A percentile compares a stretch with the other conserved stretches of the same genome.
These are phyloP conservation scores for Suhomyces tanzawaensis DNA, from an alignment of 805 yeast genomes.

Conservation along the genomic window DNA sequence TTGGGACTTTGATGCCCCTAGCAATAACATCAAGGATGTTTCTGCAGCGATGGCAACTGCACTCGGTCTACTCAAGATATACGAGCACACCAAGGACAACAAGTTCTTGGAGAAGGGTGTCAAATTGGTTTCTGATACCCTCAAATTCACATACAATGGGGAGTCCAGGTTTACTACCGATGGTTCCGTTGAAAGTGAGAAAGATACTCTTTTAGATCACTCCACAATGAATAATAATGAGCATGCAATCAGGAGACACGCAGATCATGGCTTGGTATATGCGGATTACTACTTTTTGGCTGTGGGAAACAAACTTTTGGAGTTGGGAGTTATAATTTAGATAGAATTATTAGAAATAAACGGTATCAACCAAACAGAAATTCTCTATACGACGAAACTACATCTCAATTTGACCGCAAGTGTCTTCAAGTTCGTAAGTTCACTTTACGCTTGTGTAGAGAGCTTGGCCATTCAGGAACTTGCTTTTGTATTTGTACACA, in stretches of 20 bases:
- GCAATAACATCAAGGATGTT: constrained; percentile 18
- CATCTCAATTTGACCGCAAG: no score
- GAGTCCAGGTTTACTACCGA: constrained; percentile 6
- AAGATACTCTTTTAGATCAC: constrained; percentile 21
- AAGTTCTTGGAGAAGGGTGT: constrained; percentile 16
- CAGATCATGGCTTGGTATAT: constrained; percentile 27
- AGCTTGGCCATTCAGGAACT: no score
- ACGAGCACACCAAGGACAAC: constrained; percentile 13
- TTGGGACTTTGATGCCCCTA: constrained; percentile 30
- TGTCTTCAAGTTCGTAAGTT: no score
- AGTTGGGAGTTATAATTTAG: constrained; percentile 18
- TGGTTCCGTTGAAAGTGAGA: constrained; percentile 17
- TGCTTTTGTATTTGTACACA: no score
- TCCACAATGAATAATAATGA: constrained; percentile 25
- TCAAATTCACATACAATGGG: constrained; percentile 9
- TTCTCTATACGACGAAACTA: no score
- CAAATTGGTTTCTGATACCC: constrained; percentile 14
- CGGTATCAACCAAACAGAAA: background rate
- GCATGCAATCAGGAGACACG: constrained; percentile 12
- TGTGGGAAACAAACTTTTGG: constrained; percentile 25
- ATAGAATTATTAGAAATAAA: no score
- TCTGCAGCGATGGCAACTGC: constrained; percentile 29
- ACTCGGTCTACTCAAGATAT: constrained; percentile 23
- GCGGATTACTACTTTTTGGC: constrained; percentile 29
- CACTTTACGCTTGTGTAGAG: no score